A percentile compares a stretch with the other conserved stretches of the same genome.
These are phyloP conservation scores for Perkinsus marinus DNA, from an alignment of 169 alveolate genomes.

Conservation along the genomic window DNA sequence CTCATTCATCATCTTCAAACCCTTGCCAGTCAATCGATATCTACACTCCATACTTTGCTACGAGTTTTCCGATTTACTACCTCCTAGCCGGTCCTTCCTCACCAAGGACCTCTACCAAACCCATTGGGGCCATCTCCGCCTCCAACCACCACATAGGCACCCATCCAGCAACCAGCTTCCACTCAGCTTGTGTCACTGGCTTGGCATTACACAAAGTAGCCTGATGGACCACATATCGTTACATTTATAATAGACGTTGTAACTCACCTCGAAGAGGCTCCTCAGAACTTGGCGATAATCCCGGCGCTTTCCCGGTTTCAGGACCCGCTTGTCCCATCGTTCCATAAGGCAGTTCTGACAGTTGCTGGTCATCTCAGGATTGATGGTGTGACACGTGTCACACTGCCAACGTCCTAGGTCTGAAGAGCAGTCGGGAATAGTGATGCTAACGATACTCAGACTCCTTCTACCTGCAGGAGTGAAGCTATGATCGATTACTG, in stretches of 20 bases:
- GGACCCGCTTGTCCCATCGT: background rate
- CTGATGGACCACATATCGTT: background rate
- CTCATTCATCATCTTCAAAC: background rate
- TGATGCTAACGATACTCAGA: background rate
- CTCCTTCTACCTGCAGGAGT: background rate
- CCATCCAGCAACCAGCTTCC: background rate
- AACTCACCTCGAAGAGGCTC: background rate
- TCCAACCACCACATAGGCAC: background rate
- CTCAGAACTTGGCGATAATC: background rate
- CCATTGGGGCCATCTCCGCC: background rate
- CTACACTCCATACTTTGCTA: background rate
- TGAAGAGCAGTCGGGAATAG: background rate
- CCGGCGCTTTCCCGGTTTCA: background rate
- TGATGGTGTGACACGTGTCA: background rate
- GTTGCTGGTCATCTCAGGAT: background rate
- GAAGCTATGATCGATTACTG: background rate
- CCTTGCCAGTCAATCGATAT: background rate
- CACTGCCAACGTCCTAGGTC: background rate
- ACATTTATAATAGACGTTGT: background rate
- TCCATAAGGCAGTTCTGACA: background rate
- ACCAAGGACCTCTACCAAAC: background rate
- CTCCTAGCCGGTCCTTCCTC: background rate
- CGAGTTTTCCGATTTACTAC: background rate
- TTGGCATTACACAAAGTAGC: background rate
- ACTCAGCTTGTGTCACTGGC: background rate